Percentiles rank a stretch among this genome's conserved stretches.
Conservation (phyloP, 2,329 filamentous ascomycete species). For the Septoria petroselini region DNA sequence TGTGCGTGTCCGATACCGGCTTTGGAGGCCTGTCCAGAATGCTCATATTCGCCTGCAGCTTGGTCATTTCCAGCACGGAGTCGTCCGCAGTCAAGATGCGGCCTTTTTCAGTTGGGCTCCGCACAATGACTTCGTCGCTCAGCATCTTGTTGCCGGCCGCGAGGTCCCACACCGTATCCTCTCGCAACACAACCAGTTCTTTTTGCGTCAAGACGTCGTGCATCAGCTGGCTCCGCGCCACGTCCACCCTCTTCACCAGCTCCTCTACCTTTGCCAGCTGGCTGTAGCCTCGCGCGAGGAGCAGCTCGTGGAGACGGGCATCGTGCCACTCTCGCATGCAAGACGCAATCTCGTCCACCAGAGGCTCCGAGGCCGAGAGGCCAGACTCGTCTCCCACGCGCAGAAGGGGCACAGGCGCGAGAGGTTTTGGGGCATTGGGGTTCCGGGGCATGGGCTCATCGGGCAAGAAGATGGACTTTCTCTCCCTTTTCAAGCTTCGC, state of each 20-base stretch:
- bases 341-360: slow-evolving; percentile 96
- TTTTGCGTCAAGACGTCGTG: slow-evolving; percentile 88
- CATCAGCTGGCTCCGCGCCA: slow-evolving; percentile 81
- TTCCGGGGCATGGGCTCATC: slow-evolving; percentile 47
- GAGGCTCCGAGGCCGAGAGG: slow-evolving; percentile 79
- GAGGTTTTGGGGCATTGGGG: slow-evolving; percentile 68
- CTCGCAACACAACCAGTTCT: slow-evolving; percentile 76
- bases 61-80: slow-evolving; percentile 86
- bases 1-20: slow-evolving; percentile 63
- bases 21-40: slow-evolving; percentile 79
- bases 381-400: slow-evolving; percentile 97
- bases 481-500: slow-evolving; percentile 28
- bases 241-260: slow-evolving; percentile 78
- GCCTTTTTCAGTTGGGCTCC: slow-evolving; percentile 78
- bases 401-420: slow-evolving; percentile 92
- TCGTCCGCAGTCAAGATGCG: slow-evolving; percentile 88
- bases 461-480: slow-evolving; percentile 22
- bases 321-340: slow-evolving; percentile 98
- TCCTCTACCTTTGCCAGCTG: slow-evolving; percentile 76
- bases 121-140: slow-evolving; percentile 88
- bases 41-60: slow-evolving; percentile 93
- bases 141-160: slow-evolving; percentile 93
- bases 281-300: slow-evolving; percentile 77
- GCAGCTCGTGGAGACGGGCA: slow-evolving; percentile 87
- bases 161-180: slow-evolving; percentile 92